Conservation (phyloP, 371 early-diverging fungal species). For the Polyrhizophydium stewartii region DNA sequence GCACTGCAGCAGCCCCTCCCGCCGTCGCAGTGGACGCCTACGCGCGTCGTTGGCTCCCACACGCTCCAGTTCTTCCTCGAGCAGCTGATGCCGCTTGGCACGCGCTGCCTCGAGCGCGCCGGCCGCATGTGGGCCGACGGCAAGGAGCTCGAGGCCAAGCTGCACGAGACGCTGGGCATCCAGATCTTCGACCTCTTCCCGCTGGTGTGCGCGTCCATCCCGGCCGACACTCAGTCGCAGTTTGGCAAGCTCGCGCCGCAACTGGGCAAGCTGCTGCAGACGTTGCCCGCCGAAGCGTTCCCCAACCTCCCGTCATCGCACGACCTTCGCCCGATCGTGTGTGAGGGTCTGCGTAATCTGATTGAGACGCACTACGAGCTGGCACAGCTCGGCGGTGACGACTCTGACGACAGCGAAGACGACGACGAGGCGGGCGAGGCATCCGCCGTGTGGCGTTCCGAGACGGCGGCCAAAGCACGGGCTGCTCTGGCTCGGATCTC, state of each 20-base stretch:
- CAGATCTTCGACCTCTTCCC: conserved; percentile 90
- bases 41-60: conserved; percentile 50
- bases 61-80: conserved; percentile 73
- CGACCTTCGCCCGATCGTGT: conserved; percentile 76
- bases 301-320: conserved; percentile 49
- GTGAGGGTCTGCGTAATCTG: conserved; percentile 67
- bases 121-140: conserved; percentile 48
- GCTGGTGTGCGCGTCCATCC: conserved; percentile 72
- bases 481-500: conserved; percentile 20
- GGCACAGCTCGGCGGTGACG: neutral
- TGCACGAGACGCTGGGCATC: conserved; percentile 79
- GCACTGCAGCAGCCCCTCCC: conserved; percentile 26
- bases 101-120: conserved; percentile 64
- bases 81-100: conserved; percentile 69
- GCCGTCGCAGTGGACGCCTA: neutral
- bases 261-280: conserved; percentile 34
- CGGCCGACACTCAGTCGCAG: conserved; percentile 56
- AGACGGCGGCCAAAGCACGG: conserved; percentile 14
- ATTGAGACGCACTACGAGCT: conserved; percentile 49
- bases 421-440: conserved; percentile 8
- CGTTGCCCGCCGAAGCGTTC: conserved; percentile 46
- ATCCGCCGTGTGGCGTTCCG: neutral
- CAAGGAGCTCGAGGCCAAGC: conserved; percentile 71
- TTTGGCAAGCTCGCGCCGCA: conserved; percentile 25
- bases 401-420: conserved; percentile 16